Evolutionary conservation across 148 eudicot genomes (phyloP).

Genomic region (Chenopodium formosanum): DNA sequence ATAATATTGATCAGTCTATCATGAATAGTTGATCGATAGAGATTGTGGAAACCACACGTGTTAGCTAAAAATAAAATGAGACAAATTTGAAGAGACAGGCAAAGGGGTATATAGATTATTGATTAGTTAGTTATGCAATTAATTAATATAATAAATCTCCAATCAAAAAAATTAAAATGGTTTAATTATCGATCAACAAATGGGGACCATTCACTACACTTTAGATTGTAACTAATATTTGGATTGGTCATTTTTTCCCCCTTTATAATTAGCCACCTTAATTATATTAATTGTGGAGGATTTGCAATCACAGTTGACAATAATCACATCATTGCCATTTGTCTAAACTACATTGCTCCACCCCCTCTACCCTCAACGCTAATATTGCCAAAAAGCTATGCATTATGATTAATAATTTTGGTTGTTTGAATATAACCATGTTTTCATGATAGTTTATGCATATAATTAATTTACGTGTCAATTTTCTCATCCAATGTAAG

Average conservation of each 20-base stretch:
- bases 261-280: no score
- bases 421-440: neutral
- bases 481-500: conserved; percentile 2
- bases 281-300: neutral
- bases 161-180: no score
- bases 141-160: no score
- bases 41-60: no score
- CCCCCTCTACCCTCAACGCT: neutral
- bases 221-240: neutral
- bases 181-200: neutral
- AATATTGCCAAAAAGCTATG: neutral
- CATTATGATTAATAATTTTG: conserved; percentile 1
- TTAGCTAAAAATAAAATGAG: no score
- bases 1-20: no score
- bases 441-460: conserved; percentile 9
- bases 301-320: neutral
- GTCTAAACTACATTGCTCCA: neutral
- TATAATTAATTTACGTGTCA: conserved; percentile 1
- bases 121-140: no score
- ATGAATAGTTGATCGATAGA: no score
- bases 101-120: no score
- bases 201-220: neutral
- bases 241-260: neutral
- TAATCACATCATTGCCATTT: neutral
- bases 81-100: no score